These are phyloP conservation scores for Beta lomatogona DNA, from an alignment of 179 eudicot species.

Conservation along the genomic window DNA sequence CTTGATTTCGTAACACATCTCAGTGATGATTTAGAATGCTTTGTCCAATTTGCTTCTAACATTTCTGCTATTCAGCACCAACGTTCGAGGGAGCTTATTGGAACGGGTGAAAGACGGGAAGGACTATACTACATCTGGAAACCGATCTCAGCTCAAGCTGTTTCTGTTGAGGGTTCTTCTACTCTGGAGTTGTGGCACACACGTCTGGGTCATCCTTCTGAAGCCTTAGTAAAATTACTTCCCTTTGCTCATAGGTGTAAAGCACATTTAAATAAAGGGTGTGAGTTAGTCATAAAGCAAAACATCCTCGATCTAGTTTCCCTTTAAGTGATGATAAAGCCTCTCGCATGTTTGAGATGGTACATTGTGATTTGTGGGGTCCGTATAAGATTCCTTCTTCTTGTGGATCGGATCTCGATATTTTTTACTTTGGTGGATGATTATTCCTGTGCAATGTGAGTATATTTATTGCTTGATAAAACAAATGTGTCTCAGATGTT, in stretches of 20 bases:
- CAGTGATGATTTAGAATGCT: not conserved
- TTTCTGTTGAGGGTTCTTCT: not conserved
- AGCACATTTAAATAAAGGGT: not conserved
- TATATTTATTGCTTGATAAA: conserved; percentile 3
- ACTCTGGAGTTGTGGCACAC: not conserved
- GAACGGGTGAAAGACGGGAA: not conserved
- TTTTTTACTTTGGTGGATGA: conserved; percentile 21
- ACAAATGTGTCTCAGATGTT: not conserved
- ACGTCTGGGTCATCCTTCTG: not conserved
- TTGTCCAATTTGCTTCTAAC: not conserved
- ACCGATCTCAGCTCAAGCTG: not conserved
- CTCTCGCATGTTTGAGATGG: not conserved
- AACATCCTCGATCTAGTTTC: not conserved
- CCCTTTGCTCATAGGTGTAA: not conserved
- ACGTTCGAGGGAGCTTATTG: not conserved
- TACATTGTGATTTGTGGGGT: conserved; percentile 20
- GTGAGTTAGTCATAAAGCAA: not conserved
- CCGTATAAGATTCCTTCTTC: not conserved
- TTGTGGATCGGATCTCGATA: conserved; percentile 1
- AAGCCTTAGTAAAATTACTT: not conserved
- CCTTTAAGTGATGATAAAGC: not conserved
- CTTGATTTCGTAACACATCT: not conserved
- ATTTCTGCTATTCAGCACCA: conserved; percentile 13
- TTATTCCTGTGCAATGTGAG: not conserved
- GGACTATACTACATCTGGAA: not conserved